Evolutionary conservation across 2,329 filamentous ascomycete species (phyloP), one percentile per base, ranked within the genome.

Genomic region (Didymella keratinophila): DNA sequence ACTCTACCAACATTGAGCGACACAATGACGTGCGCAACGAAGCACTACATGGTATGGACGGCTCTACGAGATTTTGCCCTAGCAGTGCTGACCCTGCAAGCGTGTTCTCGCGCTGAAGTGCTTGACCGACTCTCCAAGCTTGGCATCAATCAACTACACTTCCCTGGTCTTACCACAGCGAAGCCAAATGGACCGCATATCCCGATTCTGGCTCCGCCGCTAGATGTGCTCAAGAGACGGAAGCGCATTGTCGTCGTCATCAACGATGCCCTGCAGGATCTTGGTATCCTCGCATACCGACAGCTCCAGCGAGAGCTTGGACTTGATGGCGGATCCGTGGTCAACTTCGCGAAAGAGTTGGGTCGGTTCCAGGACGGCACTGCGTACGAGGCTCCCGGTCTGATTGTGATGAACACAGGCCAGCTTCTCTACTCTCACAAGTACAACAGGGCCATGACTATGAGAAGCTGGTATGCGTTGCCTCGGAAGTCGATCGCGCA

Each of bases 331-430:
- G 93, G 92, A n/a, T 91, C 87, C 30, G 82, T 89, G 39, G 78
- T 94, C 28, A 83, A 87, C 11, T 80, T 94, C 56, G 83, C 89
- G 23, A 78, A 79, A 47, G 76, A 79, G 21, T 71, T 85, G 14
- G 23, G 75, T 75, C 32, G 78, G 75, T 30, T 64, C 0, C 56
- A 54, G n/a, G 46, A 11, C 7, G 36, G 64, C 12, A 62, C 48
- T 43, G 43, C 42, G 71, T 25, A 42, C 6, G 50, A 73, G 4
- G 62, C 70, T 1, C 58, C 58, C 25, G 53, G 58, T 10, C 78
- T 97, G 55, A 78, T 97, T 27, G 79, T 97, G 25, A 86, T 92
- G 44, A 97, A 97, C 72, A 82, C 87, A 4, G 92, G 91, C 4
- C 88, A 96, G 77, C 79, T 91, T 18, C 81, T 88, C 68, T 97